Evolutionary conservation across 257 asterid species (phyloP), one percentile per base, ranked within the genome.

Genomic region (Fraxinus americana): DNA sequence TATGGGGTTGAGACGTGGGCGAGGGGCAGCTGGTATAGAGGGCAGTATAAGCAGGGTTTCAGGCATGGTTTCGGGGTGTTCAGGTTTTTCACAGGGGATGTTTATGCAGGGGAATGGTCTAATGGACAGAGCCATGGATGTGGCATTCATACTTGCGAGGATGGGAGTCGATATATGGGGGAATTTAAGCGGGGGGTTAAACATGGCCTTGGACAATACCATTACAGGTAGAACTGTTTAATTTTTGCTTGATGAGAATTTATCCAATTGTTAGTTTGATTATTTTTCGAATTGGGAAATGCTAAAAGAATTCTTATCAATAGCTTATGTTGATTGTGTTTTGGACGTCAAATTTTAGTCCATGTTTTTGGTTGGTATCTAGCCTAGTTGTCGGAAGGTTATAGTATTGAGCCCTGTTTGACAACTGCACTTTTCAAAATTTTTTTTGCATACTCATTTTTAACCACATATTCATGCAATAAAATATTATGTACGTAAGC

Each of bases 1-100:
- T 81, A 83, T 81, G 91, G 89, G 23, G 82, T 85, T 2, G 91
- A 87, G 79, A 87, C 87, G n/a, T 87, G 91, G 91, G 91, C 89
- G 17, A 81, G 84, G 66, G 91, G 89, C 65, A 85, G 91, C 38
- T 76, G 88, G 61, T 85, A 87, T 70, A 61, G 87, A 45, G 91
- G 91, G 39, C 89, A 85, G 75, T 87, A 85, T 71, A 83, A 82
- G 77, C 86, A 81, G 50, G 89, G 91, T 4, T 82, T 83, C 67
- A 78, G 91, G 74, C 85, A 87, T 71, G 89, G 91, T 34, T 75
- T 81, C 65, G 91, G 89, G 25, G 86, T 85, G 69, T 87, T 83
- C 75, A 77, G 87, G 76, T 85, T 85, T 52, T 85, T 77, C 50
- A 83, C 89, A 5, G 91, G 88, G 48, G 91, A 83, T 83, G 86